Conservation (phyloP, 148 eudicot genomes). For the Diospyros kaki region DNA sequence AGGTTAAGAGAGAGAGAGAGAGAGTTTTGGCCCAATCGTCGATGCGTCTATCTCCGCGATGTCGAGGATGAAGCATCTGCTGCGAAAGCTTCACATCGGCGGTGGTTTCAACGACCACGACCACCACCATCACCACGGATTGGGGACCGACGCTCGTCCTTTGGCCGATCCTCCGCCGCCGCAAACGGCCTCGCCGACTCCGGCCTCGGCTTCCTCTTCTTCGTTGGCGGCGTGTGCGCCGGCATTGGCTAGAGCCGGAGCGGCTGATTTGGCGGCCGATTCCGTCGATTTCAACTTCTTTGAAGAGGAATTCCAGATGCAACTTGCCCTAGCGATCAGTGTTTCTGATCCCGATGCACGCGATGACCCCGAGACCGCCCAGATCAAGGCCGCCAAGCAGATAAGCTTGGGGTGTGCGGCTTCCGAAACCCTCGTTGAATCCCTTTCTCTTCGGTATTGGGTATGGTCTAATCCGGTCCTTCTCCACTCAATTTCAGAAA, state of each 20-base stretch:
- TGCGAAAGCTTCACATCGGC: constrained; percentile 88
- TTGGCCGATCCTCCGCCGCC: constrained; percentile 9
- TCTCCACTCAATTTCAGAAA: constrained; percentile 1
- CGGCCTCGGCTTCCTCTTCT: constrained; percentile 20
- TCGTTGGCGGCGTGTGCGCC: constrained; percentile 29
- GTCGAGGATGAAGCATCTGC: constrained; percentile 88
- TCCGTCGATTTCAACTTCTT: constrained; percentile 47
- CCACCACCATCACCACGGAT: constrained; percentile 28
- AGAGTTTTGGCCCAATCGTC: neutral
- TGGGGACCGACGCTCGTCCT: constrained; percentile 8
- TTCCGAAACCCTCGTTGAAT: constrained; percentile 54
- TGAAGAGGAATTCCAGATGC: constrained; percentile 93
- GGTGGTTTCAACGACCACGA: constrained; percentile 31
- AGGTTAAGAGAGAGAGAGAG: constrained; percentile 10
- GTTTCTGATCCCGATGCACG: constrained; percentile 61
- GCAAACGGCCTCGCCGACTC: constrained; percentile 17
- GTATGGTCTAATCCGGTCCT: constrained; percentile 28
- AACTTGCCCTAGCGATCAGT: constrained; percentile 87
- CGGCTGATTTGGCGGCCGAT: constrained; percentile 12
- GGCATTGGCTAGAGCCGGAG: constrained; percentile 14
- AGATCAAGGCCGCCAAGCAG: constrained; percentile 91
- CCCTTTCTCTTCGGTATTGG: constrained; percentile 75
- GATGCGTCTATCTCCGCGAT: constrained; percentile 36
- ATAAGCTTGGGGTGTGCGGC: constrained; percentile 68
- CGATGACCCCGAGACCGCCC: constrained; percentile 71